Evolutionary conservation across 306 rosid genomes (phyloP).

Genomic region (Boehmeria nivea): DNA sequence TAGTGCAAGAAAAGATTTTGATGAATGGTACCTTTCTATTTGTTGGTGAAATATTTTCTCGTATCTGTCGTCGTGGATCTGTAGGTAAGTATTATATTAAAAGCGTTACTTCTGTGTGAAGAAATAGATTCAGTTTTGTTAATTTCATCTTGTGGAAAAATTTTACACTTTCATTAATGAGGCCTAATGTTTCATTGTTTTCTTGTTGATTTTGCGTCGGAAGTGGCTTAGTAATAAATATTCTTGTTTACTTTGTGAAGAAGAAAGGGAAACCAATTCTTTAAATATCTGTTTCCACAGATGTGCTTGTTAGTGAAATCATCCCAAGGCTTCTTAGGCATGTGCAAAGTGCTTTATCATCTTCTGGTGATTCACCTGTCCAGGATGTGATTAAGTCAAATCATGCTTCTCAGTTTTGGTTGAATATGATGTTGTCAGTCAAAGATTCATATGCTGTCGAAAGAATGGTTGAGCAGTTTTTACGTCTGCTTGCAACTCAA

Average conservation of each 20-base stretch:
- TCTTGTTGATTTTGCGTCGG: constrained; percentile 5
- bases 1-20: constrained; percentile 47
- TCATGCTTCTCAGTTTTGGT: constrained; percentile 61
- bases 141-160: too few species aligned
- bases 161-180: too few species aligned
- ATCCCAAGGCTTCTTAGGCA: constrained; percentile 45
- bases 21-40: constrained; percentile 50
- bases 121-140: not conserved
- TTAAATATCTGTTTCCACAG: constrained; percentile 40
- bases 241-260: constrained; percentile 8
- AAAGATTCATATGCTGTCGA: constrained; percentile 66
- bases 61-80: constrained; percentile 90
- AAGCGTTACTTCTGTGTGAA: constrained; percentile 1
- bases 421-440: constrained; percentile 59
- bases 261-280: constrained; percentile 12
- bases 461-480: constrained; percentile 79
- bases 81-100: constrained; percentile 51
- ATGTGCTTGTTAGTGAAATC: constrained; percentile 59
- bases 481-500: constrained; percentile 56
- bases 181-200: not conserved
- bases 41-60: constrained; percentile 79
- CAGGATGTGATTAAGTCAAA: constrained; percentile 40
- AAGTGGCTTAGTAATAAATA: not conserved
- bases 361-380: constrained; percentile 30
- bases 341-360: constrained; percentile 40